Conservation (phyloP, 805 yeast genomes). For the Zygoascus bituminiphila region DNA sequence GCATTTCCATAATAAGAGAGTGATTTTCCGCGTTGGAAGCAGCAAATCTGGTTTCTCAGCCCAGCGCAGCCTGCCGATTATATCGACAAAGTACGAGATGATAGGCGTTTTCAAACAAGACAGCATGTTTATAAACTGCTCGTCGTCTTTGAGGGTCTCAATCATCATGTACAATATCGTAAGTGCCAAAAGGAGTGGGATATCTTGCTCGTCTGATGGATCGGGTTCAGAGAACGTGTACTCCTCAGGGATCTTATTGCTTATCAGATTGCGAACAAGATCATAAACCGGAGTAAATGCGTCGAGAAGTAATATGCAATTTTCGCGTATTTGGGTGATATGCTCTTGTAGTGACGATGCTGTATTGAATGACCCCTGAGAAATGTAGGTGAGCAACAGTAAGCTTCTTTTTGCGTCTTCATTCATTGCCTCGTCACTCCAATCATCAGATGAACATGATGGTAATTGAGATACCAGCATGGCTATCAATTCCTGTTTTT, state of each 20-base stretch:
- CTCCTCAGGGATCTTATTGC: neutral
- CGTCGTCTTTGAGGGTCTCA: constrained; percentile 8
- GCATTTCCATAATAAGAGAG: constrained; percentile 46
- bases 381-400: constrained; percentile 23
- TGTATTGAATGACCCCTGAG: constrained; percentile 27
- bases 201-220: neutral
- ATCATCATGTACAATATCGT: constrained; percentile 24
- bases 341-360: constrained; percentile 19
- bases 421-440: too few relatives aligned
- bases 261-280: neutral
- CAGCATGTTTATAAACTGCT: constrained; percentile 16
- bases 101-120: constrained; percentile 30
- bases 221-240: neutral
- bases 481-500: constrained; percentile 1
- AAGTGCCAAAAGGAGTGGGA: constrained; percentile 5
- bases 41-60: constrained; percentile 30
- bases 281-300: neutral
- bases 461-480: neutral
- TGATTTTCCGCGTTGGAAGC: constrained; percentile 37
- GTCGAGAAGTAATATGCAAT: constrained; percentile 17
- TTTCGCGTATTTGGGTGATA: constrained; percentile 20
- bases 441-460: neutral
- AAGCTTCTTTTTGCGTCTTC: neutral
- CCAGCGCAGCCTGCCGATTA: constrained; percentile 66
- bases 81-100: constrained; percentile 37